Percentiles rank a stretch among this genome's conserved stretches.
Evolutionary conservation across 139 green algal genomes (phyloP).

Genomic region (Picochlorum sp.): DNA sequence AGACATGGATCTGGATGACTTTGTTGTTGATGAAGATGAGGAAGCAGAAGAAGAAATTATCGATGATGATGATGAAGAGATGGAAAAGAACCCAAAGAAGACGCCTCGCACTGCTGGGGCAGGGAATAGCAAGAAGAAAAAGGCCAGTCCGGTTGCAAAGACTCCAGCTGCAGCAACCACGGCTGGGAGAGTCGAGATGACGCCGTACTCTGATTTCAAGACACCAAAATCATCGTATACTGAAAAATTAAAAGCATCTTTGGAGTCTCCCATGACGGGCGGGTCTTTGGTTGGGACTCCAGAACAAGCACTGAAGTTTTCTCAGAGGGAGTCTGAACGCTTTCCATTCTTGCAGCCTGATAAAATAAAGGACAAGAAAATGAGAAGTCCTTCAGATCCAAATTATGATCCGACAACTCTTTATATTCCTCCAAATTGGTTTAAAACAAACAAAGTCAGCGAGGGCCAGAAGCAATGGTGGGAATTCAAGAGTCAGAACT

Average conservation of each 20-base stretch:
- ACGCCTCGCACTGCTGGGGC: not conserved
- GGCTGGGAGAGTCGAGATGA: not conserved
- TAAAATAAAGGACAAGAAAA: conserved; percentile 48
- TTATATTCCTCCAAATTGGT: conserved; percentile 63
- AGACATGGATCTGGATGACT: conserved; percentile 14
- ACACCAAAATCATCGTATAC: too few relatives aligned
- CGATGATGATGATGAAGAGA: conserved; percentile 15
- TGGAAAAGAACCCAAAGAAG: not conserved
- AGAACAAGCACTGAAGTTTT: conserved; percentile 24
- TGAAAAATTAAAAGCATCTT: too few relatives aligned
- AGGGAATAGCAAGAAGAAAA: conserved; percentile 27
- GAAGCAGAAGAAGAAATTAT: conserved; percentile 10
- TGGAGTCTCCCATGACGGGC: too few relatives aligned
- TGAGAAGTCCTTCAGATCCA: conserved; percentile 46
- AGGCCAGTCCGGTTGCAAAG: not conserved
- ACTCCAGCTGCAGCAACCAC: not conserved
- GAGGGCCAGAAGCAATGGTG: conserved; percentile 91
- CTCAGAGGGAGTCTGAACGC: conserved; percentile 23
- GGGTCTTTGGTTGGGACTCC: too few relatives aligned
- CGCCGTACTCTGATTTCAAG: too few relatives aligned
- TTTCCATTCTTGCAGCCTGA: conserved; percentile 69
- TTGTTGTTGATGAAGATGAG: not conserved
- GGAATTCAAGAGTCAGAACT: conserved; percentile 85
- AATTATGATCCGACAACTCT: conserved; percentile 73
- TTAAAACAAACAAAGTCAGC: conserved; percentile 61